A percentile compares a stretch with the other conserved stretches of the same genome.
Evolutionary conservation across 2,329 filamentous ascomycete species (phyloP).

Genomic region (Apiospora hydei): DNA sequence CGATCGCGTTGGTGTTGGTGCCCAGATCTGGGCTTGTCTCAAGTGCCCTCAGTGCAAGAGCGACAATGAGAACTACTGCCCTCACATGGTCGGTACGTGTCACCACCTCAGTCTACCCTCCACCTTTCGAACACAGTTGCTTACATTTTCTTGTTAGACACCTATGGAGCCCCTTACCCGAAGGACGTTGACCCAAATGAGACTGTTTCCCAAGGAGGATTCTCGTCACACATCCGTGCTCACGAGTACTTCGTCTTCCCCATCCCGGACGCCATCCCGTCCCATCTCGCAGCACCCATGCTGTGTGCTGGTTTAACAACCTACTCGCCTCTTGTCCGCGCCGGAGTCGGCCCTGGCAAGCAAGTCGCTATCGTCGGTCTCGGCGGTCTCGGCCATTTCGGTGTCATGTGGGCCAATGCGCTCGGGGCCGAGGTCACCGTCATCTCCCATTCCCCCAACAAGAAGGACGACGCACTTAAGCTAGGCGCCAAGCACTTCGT

Average conservation of each 20-base stretch:
- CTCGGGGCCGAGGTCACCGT: constrained; percentile 72
- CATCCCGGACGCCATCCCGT: constrained; percentile 60
- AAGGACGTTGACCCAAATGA: constrained; percentile 64
- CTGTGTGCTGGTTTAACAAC: constrained; percentile 81
- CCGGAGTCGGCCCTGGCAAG: constrained; percentile 74
- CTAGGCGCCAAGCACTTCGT: constrained; percentile 68
- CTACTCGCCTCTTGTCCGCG: constrained; percentile 71
- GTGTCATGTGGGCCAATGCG: constrained; percentile 73
- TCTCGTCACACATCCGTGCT: constrained; percentile 55
- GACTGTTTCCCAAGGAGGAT: constrained; percentile 71
- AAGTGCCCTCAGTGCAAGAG: constrained; percentile 44
- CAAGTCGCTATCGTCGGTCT: constrained; percentile 75
- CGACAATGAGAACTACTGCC: constrained; percentile 59
- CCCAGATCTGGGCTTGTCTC: constrained; percentile 55
- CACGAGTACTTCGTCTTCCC: constrained; percentile 67
- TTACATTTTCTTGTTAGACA: constrained; percentile 46
- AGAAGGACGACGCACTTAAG: constrained; percentile 65
- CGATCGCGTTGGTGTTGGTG: constrained; percentile 70
- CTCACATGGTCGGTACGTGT: constrained; percentile 48
- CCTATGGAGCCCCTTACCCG: constrained; percentile 64
- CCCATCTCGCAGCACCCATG: constrained; percentile 68
- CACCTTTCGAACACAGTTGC: no score
- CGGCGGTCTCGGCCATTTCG: constrained; percentile 78
- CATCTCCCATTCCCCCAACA: constrained; percentile 65
- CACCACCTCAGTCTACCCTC: constrained; percentile 10